Percentiles rank a stretch among this genome's conserved stretches.
These are phyloP conservation scores for Cyberlindnera maritima DNA, from an alignment of 805 yeast genomes.

Conservation along the genomic window DNA sequence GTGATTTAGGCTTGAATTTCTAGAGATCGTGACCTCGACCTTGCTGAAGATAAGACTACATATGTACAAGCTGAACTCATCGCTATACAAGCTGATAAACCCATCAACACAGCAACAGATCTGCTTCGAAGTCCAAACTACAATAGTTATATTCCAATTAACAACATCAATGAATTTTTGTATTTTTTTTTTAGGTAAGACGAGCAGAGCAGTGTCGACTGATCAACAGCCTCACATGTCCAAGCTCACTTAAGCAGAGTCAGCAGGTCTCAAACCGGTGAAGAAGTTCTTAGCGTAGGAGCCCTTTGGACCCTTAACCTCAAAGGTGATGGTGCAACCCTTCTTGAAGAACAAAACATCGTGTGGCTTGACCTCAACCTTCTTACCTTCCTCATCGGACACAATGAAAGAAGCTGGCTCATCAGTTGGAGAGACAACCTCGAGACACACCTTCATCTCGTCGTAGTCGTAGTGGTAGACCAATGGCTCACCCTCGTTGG, in stretches of 20 bases:
- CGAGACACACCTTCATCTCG: constrained; percentile 65
- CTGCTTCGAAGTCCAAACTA: no score
- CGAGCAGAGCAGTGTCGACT: no score
- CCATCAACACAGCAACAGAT: no score
- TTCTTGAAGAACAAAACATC: constrained; percentile 67
- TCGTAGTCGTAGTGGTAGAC: constrained; percentile 67
- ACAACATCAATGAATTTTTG: no score
- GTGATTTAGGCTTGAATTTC: no score
- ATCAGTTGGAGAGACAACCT: constrained; percentile 44
- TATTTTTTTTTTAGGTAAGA: no score
- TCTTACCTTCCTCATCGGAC: constrained; percentile 63
- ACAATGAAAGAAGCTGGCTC: constrained; percentile 55
- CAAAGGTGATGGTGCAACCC: constrained; percentile 66
- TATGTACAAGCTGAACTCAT: no score
- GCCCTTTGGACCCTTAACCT: constrained; percentile 45
- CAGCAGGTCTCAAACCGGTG: constrained; percentile 56
- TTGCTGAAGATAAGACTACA: no score
- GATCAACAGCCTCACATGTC: background rate
- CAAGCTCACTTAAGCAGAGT: constrained; percentile 22
- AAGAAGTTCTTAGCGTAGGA: constrained; percentile 61
- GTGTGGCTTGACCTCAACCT: constrained; percentile 57
- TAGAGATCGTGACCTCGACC: no score
- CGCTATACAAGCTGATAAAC: no score
- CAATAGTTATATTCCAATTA: no score
- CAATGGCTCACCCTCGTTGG: constrained; percentile 60